phyloP scores from a whole-genome alignment of 2,329 filamentous ascomycete species.

The Phialophora macrospora region DNA sequence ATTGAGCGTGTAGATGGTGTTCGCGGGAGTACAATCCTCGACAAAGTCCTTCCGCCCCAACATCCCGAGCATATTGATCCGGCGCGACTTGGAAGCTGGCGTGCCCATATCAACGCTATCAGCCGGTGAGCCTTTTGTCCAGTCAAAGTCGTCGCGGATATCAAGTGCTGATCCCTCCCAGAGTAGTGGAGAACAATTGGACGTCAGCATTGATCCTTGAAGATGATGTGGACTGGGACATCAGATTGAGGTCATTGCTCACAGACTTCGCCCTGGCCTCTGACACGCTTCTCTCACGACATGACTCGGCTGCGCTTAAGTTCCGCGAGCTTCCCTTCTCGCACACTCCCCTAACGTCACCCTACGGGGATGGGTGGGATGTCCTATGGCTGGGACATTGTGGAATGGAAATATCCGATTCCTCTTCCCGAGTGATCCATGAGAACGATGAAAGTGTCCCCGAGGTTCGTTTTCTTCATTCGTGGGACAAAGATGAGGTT shows the following conservation, averaged over 20 bases:
- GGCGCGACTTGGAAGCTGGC: constrained; percentile 1
- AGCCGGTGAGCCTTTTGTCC: neutral
- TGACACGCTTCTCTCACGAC: neutral
- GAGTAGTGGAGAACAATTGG: constrained; percentile 1
- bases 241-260: neutral
- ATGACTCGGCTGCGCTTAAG: neutral
- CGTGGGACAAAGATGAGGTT: neutral
- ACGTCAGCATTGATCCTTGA: constrained; percentile 7
- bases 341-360: neutral
- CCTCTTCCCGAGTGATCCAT: neutral
- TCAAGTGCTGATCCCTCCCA: neutral
- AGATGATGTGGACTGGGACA: constrained; percentile 6
- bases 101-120: constrained; percentile 4
- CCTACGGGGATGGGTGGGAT: constrained; percentile 1
- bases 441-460: constrained; percentile 1
- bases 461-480: neutral
- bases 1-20: constrained; percentile 2
- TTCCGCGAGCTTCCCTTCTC: neutral
- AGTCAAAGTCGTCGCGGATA: neutral
- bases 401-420: neutral
- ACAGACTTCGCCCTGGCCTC: neutral
- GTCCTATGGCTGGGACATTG: constrained; percentile 5
- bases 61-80: constrained; percentile 4
- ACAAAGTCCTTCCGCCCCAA: constrained; percentile 1
- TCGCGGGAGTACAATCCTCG: neutral